A percentile compares a stretch with the other conserved stretches of the same genome.
These are phyloP conservation scores for Pisolithus sp. DNA, from an alignment of 768 basidiomycete genomes.

Conservation along the genomic window DNA sequence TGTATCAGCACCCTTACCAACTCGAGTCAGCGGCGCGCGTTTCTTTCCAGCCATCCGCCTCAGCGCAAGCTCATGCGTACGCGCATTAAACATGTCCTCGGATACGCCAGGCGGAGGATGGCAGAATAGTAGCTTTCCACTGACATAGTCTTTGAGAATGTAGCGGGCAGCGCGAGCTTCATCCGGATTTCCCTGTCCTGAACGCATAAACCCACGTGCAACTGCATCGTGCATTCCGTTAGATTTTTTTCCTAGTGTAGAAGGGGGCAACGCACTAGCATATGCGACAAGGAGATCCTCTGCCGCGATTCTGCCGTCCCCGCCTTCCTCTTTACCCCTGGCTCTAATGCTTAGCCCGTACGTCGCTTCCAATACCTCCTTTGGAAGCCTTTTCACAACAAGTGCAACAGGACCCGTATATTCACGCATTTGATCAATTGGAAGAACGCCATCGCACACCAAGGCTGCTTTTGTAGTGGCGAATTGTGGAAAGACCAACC, in stretches of 20 bases:
- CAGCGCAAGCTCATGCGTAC: constrained; percentile 57
- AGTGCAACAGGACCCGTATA: constrained; percentile 79
- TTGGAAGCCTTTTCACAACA: constrained; percentile 73
- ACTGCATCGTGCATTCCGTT: constrained; percentile 45
- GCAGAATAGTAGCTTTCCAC: constrained; percentile 85
- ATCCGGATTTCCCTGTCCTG: constrained; percentile 96
- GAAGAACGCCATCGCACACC: constrained; percentile 93
- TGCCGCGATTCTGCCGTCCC: constrained; percentile 65
- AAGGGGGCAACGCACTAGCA: constrained; percentile 64
- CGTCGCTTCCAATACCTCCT: constrained; percentile 76
- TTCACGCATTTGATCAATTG: constrained; percentile 96
- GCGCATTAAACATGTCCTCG: constrained; percentile 67
- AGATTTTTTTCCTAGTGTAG: neutral
- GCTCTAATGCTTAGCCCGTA: constrained; percentile 80
- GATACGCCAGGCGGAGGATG: constrained; percentile 76
- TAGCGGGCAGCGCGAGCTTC: constrained; percentile 90
- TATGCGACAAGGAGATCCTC: constrained; percentile 83
- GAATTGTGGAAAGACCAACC: constrained; percentile 97
- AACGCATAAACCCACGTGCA: constrained; percentile 84
- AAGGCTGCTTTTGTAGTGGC: constrained; percentile 94
- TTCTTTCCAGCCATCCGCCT: constrained; percentile 70
- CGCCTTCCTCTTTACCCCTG: constrained; percentile 70
- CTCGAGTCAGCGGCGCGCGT: constrained; percentile 80
- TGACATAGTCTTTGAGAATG: constrained; percentile 95
- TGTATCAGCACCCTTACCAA: constrained; percentile 78